Evolutionary conservation across 2,329 filamentous ascomycete species (phyloP).

Genomic region (Cladorrhinum sp.): DNA sequence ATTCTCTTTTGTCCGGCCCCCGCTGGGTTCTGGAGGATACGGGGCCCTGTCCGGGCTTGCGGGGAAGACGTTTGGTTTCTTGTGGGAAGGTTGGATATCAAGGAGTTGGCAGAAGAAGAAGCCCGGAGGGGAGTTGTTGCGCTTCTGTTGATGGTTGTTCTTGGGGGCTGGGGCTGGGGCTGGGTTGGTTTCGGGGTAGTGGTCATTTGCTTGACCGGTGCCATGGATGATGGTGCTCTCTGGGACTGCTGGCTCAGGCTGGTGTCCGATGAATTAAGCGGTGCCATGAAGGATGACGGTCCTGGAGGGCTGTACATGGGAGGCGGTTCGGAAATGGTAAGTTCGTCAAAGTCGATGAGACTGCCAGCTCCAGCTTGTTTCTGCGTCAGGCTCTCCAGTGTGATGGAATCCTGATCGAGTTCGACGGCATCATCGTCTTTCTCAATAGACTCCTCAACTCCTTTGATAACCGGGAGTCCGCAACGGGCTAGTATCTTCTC

Average conservation of each 20-base stretch:
- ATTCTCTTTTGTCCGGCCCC: neutral
- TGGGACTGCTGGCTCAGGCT: neutral
- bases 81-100: neutral
- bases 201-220: no score
- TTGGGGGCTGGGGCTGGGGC: neutral
- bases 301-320: neutral
- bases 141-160: neutral
- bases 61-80: neutral
- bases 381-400: constrained; percentile 30
- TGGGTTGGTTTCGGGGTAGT: no score
- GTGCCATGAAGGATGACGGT: neutral
- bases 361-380: constrained; percentile 28
- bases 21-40: neutral
- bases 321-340: constrained; percentile 9
- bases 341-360: constrained; percentile 45
- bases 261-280: neutral
- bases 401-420: constrained; percentile 19
- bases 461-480: constrained; percentile 47
- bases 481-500: constrained; percentile 51
- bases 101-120: neutral
- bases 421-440: constrained; percentile 41
- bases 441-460: constrained; percentile 44
- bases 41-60: no score
- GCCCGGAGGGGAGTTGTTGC: neutral
- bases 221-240: no score